A percentile compares a stretch with the other conserved stretches of the same genome.
Conservation (phyloP, 495 filamentous ascomycete species). For the Talaromyces proteolyticus region DNA sequence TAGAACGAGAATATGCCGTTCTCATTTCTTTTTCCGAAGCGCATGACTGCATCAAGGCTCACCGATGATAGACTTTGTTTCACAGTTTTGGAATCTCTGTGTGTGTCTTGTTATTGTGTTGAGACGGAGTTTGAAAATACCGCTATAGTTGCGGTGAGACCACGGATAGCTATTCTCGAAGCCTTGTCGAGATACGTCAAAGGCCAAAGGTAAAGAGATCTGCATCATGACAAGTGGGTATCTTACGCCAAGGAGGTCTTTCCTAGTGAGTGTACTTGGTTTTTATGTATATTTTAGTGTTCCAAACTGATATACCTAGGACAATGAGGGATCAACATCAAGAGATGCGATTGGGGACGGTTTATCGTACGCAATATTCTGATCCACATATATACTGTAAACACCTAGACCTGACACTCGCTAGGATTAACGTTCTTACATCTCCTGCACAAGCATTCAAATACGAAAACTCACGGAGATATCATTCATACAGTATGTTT, state of each 20-base stretch:
- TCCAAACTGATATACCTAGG: neutral
- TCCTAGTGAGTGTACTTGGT: neutral
- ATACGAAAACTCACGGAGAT: constrained; percentile 19
- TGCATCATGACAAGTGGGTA: neutral
- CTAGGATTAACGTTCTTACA: constrained; percentile 5
- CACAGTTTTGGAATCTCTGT: neutral
- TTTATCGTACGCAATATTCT: neutral
- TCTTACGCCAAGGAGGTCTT: constrained; percentile 2
- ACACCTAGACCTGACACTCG: neutral
- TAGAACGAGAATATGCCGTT: neutral
- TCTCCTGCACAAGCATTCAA: constrained; percentile 13
- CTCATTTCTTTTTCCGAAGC: neutral
- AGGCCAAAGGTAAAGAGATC: neutral
- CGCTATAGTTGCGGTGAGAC: no score
- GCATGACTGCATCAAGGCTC: neutral
- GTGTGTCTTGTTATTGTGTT: neutral
- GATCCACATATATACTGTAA: neutral
- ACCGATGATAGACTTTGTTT: neutral
- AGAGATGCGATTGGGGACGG: neutral
- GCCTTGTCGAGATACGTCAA: no score
- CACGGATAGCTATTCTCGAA: no score
- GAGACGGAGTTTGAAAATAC: neutral
- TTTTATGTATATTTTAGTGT: neutral
- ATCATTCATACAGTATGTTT: constrained; percentile 21
- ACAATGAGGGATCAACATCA: neutral